Evolutionary conservation across 1,139 yeast genomes (phyloP).

Genomic region (Yamadazyma songkhlaensis): DNA sequence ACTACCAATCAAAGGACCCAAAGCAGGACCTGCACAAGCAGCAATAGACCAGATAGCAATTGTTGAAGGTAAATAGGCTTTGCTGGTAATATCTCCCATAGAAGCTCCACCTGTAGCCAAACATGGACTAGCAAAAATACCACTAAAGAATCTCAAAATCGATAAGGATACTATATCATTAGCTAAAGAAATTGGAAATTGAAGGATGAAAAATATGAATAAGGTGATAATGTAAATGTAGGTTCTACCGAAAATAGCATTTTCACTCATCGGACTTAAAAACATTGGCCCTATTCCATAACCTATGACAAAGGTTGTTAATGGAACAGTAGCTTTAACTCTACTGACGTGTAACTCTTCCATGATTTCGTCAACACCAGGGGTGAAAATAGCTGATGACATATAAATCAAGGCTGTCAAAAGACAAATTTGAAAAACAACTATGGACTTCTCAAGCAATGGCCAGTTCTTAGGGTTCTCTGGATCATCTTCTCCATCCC

Average conservation of each 20-base stretch:
- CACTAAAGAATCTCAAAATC: constrained; percentile 29
- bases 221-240: constrained; percentile 29
- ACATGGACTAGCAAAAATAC: constrained; percentile 33
- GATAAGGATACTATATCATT: constrained; percentile 28
- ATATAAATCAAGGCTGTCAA: constrained; percentile 55
- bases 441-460: constrained; percentile 28
- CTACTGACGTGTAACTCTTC: constrained; percentile 24
- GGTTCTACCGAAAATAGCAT: constrained; percentile 52
- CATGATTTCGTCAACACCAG: constrained; percentile 40
- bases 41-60: constrained; percentile 35
- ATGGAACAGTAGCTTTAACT: constrained; percentile 30
- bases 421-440: constrained; percentile 38
- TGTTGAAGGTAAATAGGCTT: constrained; percentile 30
- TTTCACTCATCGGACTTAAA: constrained; percentile 37
- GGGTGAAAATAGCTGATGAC: constrained; percentile 62
- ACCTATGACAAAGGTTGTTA: constrained; percentile 36
- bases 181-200: constrained; percentile 32
- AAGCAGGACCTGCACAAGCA: constrained; percentile 34
- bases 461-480: constrained; percentile 63
- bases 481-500: constrained; percentile 51
- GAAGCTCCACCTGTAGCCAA: constrained; percentile 38
- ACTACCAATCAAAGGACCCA: constrained; percentile 38
- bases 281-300: constrained; percentile 41
- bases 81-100: constrained; percentile 23
- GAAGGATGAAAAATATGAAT: constrained; percentile 30